These are phyloP conservation scores for Saturnispora serradocipensis DNA, from an alignment of 805 yeast species.

Conservation along the genomic window DNA sequence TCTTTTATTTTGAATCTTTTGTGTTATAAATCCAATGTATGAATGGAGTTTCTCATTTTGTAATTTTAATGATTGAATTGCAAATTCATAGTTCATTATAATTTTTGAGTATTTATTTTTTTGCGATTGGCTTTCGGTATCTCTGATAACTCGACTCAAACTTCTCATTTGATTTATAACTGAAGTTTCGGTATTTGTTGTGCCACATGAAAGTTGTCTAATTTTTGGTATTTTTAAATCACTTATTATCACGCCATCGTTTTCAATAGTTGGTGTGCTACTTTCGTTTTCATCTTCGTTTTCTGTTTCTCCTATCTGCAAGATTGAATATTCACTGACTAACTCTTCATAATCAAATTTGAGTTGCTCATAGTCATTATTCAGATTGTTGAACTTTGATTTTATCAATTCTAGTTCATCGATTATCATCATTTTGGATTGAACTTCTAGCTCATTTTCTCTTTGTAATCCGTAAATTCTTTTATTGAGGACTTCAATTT, in stretches of 20 bases:
- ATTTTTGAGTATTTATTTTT: constrained; percentile 33
- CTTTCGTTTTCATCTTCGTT: background rate
- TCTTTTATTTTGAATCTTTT: constrained; percentile 25
- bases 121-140: constrained; percentile 19
- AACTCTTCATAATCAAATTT: constrained; percentile 24
- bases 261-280: constrained; percentile 3
- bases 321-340: constrained; percentile 17
- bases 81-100: constrained; percentile 42
- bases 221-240: constrained; percentile 6
- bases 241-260: background rate
- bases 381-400: constrained; percentile 26
- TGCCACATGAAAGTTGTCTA: constrained; percentile 6
- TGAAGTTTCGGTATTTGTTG: background rate
- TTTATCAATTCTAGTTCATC: constrained; percentile 46
- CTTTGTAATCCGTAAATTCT: constrained; percentile 33
- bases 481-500: constrained; percentile 20
- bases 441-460: constrained; percentile 44
- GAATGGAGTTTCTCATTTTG: constrained; percentile 50
- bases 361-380: constrained; percentile 20
- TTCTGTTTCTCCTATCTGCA: constrained; percentile 2
- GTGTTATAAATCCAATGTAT: constrained; percentile 48
- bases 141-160: constrained; percentile 18
- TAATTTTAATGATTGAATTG: constrained; percentile 41
- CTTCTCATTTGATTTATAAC: constrained; percentile 15
- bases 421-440: constrained; percentile 41